A percentile compares a stretch with the other conserved stretches of the same genome.
Evolutionary conservation across 495 filamentous ascomycete genomes (phyloP).

Genomic region (Cudoniella acicularis): DNA sequence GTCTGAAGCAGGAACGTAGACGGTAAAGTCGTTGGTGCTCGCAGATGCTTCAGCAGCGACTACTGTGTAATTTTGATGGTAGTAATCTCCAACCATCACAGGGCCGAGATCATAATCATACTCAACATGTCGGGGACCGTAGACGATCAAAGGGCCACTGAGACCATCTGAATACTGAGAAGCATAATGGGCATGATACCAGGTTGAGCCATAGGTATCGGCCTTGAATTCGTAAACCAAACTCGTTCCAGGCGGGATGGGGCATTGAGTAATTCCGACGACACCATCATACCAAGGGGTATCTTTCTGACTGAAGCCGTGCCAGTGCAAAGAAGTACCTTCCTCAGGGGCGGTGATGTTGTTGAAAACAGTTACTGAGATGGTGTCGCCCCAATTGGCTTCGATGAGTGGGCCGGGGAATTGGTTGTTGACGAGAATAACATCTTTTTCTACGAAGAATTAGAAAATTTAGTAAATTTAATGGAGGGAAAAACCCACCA

Average conservation of each 20-base stretch:
- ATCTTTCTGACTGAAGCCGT: constrained; percentile 34
- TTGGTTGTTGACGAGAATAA: constrained; percentile 41
- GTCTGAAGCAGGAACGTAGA: constrained; percentile 34
- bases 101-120: constrained; percentile 48
- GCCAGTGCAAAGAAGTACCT: constrained; percentile 44
- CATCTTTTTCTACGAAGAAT: no score
- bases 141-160: constrained; percentile 43
- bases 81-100: constrained; percentile 46
- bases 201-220: constrained; percentile 53
- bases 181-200: constrained; percentile 62
- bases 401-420: constrained; percentile 41
- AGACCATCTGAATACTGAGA: constrained; percentile 50
- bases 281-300: constrained; percentile 38
- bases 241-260: constrained; percentile 35
- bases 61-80: constrained; percentile 40
- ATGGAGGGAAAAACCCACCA: no score
- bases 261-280: constrained; percentile 43
- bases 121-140: constrained; percentile 31
- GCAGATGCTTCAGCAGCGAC: constrained; percentile 36
- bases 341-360: constrained; percentile 39
- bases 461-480: no score
- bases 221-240: constrained; percentile 50
- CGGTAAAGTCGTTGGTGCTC: constrained; percentile 5
- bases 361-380: constrained; percentile 55
- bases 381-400: constrained; percentile 33